A percentile compares a stretch with the other conserved stretches of the same genome.
Evolutionary conservation across 148 eudicot genomes (phyloP).

Genomic region (Pharnaceum exiguum): DNA sequence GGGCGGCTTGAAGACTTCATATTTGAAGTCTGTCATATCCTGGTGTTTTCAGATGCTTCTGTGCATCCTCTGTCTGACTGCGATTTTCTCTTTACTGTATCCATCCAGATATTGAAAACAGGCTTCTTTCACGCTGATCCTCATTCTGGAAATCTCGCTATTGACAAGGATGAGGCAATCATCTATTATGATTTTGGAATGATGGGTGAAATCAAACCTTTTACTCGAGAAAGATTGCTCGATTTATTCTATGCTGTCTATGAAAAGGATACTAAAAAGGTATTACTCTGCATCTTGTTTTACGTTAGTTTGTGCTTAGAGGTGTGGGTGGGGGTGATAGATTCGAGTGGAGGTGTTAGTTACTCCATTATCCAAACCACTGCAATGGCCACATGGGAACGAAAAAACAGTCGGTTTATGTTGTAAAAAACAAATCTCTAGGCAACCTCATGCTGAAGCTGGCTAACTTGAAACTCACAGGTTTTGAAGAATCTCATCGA

Average conservation of each 20-base stretch:
- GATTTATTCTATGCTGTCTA: slow-evolving; percentile 88
- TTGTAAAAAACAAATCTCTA: neutral
- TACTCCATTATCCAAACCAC: too few relatives aligned
- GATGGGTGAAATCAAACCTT: slow-evolving; percentile 98
- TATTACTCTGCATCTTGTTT: slow-evolving; percentile 17
- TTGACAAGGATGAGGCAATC: slow-evolving; percentile 87
- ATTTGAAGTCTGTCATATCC: too few relatives aligned
- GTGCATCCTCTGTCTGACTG: neutral
- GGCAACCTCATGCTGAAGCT: neutral
- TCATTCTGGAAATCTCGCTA: slow-evolving; percentile 98
- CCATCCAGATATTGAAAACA: slow-evolving; percentile 75
- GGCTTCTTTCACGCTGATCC: slow-evolving; percentile 99
- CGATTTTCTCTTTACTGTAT: neutral
- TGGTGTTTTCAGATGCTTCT: too few relatives aligned
- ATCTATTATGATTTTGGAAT: slow-evolving; percentile 98
- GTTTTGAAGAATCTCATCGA: slow-evolving; percentile 77
- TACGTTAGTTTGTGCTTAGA: neutral
- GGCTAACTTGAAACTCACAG: slow-evolving; percentile 29
- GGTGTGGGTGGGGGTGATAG: too few relatives aligned
- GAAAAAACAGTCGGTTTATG: too few relatives aligned
- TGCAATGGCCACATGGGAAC: too few relatives aligned
- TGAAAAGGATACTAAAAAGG: slow-evolving; percentile 96
- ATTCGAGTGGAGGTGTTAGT: too few relatives aligned
- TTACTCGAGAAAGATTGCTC: slow-evolving; percentile 75
- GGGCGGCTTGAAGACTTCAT: too few relatives aligned